phyloP scores from a whole-genome alignment of 2,329 filamentous ascomycete genomes.

The Ophiostoma angusticollis region DNA sequence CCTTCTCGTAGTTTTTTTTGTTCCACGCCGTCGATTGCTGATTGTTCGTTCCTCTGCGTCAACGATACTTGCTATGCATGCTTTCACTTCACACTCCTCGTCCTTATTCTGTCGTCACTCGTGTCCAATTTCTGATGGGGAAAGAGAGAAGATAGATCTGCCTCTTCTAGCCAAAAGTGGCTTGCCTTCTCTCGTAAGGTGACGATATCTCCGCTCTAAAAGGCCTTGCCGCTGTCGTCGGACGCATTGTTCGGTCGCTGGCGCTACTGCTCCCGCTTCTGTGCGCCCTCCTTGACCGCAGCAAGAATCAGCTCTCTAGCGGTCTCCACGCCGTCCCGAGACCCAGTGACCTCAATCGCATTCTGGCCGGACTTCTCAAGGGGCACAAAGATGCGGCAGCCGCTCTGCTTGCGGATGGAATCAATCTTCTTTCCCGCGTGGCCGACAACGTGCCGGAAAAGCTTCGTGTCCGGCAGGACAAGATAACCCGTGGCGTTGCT shows the following conservation, averaged over 20 bases:
- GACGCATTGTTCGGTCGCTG: background rate
- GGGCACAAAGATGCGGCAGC: conserved; percentile 88
- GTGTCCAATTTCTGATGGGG: too few relatives aligned
- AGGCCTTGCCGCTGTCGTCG: background rate
- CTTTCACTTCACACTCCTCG: too few relatives aligned
- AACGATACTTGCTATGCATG: too few relatives aligned
- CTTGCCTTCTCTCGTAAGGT: too few relatives aligned
- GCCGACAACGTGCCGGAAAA: conserved; percentile 84
- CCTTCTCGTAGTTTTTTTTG: too few relatives aligned
- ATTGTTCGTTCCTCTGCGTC: too few relatives aligned
- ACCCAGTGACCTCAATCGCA: conserved; percentile 81
- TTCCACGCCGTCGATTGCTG: too few relatives aligned
- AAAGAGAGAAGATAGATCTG: conserved; percentile 1
- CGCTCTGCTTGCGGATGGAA: conserved; percentile 78
- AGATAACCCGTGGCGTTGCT: conserved; percentile 71
- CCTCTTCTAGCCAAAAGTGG: too few relatives aligned
- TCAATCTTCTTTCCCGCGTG: conserved; percentile 86
- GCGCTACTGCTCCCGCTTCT: conserved; percentile 11
- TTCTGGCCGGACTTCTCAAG: conserved; percentile 47
- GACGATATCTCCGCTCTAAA: too few relatives aligned
- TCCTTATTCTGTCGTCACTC: too few relatives aligned
- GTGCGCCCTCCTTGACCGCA: conserved; percentile 54
- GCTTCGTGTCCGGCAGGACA: conserved; percentile 75
- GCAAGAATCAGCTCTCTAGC: conserved; percentile 82
- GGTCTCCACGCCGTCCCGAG: conserved; percentile 66